Evolutionary conservation across 1,139 yeast genomes (phyloP).

Genomic region (Kodamaea sp.): DNA sequence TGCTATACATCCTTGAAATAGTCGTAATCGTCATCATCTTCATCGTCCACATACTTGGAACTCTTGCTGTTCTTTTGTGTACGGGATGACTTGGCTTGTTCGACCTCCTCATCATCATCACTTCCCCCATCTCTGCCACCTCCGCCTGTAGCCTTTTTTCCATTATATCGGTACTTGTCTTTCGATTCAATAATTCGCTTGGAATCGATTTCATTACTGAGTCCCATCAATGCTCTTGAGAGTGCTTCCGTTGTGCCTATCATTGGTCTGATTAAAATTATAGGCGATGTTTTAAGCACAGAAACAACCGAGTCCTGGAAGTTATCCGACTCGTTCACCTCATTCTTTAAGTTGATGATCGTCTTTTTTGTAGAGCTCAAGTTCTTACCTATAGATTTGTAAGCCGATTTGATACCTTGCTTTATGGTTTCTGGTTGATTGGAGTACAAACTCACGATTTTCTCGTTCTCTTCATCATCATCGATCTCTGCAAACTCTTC

Average conservation of each 20-base stretch:
- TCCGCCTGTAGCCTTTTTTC: not conserved
- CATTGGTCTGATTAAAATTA: slow-evolving; percentile 77
- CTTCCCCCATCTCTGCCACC: slow-evolving; percentile 1
- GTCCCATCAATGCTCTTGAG: slow-evolving; percentile 78
- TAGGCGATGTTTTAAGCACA: slow-evolving; percentile 77
- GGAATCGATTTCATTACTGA: slow-evolving; percentile 79
- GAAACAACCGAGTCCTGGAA: slow-evolving; percentile 69
- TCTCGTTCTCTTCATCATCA: slow-evolving; percentile 29
- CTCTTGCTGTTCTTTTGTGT: not conserved
- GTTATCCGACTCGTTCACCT: slow-evolving; percentile 60
- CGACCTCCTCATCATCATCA: slow-evolving; percentile 8
- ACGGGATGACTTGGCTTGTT: not conserved
- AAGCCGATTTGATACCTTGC: slow-evolving; percentile 75
- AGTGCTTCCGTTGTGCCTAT: slow-evolving; percentile 94
- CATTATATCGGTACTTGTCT: slow-evolving; percentile 25
- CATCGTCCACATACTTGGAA: not conserved
- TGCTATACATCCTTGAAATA: slow-evolving; percentile 5
- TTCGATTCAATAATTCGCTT: slow-evolving; percentile 40
- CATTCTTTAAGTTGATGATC: slow-evolving; percentile 57
- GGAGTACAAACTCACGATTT: slow-evolving; percentile 73
- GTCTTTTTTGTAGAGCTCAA: slow-evolving; percentile 67
- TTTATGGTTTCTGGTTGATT: slow-evolving; percentile 75
- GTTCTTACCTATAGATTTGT: slow-evolving; percentile 69
- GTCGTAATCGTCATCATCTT: slow-evolving; percentile 6
- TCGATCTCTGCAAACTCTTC: slow-evolving; percentile 28